These are phyloP conservation scores for Exophiala dermatitidis DNA, from an alignment of 2,329 filamentous ascomycete species.

Conservation along the genomic window DNA sequence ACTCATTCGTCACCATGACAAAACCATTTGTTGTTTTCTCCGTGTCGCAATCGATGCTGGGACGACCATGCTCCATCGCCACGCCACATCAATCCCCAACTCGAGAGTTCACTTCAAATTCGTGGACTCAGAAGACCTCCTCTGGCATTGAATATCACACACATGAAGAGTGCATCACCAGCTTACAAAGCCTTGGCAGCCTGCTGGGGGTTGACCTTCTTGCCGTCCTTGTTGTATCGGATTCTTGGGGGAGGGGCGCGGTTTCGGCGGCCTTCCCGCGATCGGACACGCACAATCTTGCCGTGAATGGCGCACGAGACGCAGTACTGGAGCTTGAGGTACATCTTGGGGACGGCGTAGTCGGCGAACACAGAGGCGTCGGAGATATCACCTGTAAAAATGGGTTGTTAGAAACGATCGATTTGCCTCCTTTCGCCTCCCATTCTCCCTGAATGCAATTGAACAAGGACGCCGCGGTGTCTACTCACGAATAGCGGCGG, in stretches of 20 bases:
- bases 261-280: slow-evolving; percentile 94
- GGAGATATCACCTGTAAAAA: slow-evolving; percentile 86
- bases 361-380: slow-evolving; percentile 98
- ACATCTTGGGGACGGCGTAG: slow-evolving; percentile 99
- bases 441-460: slow-evolving; percentile 3
- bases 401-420: not conserved
- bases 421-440: not conserved
- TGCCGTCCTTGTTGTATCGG: slow-evolving; percentile 99
- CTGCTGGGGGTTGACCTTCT: slow-evolving; percentile 89
- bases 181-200: slow-evolving; percentile 55
- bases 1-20: too few species aligned
- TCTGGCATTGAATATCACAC: too few species aligned
- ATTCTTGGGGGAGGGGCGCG: slow-evolving; percentile 95
- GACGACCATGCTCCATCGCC: too few species aligned
- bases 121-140: too few species aligned
- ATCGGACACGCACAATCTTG: slow-evolving; percentile 99
- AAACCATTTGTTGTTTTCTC: too few species aligned
- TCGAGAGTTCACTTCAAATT: too few species aligned
- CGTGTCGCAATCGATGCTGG: too few species aligned
- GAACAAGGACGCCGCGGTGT: slow-evolving; percentile 39
- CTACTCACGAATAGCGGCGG: slow-evolving; percentile 85
- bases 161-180: not conserved
- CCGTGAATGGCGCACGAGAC: slow-evolving; percentile 99
- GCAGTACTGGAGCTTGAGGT: slow-evolving; percentile 99
- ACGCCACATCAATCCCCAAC: too few species aligned